Base-by-base conservation (phyloP, 2,329 filamentous ascomycete species). In the Aspergillus sp. region DNA sequence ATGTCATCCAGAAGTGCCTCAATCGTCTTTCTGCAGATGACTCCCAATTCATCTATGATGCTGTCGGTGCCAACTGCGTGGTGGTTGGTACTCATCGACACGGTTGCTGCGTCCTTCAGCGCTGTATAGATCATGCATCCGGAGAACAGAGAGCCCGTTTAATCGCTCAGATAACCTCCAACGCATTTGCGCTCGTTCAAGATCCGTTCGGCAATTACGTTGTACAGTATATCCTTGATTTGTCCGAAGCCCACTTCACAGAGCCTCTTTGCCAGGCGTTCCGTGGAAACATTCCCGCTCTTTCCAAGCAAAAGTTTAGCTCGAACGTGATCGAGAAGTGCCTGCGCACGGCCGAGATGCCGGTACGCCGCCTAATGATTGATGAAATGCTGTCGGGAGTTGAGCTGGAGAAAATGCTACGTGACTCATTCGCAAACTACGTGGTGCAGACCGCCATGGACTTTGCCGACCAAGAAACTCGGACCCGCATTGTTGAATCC, bases 191-290 rank as follows among this genome's bases (percentile, higher is more conserved):
- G 39, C 85, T 99, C 11, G 92, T 99, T 19, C 92, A 97, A 74
- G 95, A 99, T 73, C 93, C 95, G 0, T 99, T 97, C 67, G 95
- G 95, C 71, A 99, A 99, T 77, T 99, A 99, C 65, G 95, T 99
- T 51, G 90, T 99, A 51, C 95, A 99, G 78, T 99, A 99, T 79
- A 98, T 99, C 71, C 87, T 99, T 66, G 95, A 98, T 72, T 84
- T 98, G 55, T 92, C 92, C 64, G 92, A 99, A 71, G 82, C 89
- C 12, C 82, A 81, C 66, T 97, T 96, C 77, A 97, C 93, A 1
- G 90, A 95, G 68, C 93, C 93, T 3, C 82, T 99, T 41, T 95
- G 96, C 60, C 80, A 83, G 53, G 88, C 87, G 69, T 97, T 99
- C 80, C 79, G 84, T 56, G 89, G 89, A 67, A 81, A 90, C 85